These are phyloP conservation scores for Biscogniauxia mediterranea DNA, from an alignment of 2,329 filamentous ascomycete genomes.

Conservation along the genomic window DNA sequence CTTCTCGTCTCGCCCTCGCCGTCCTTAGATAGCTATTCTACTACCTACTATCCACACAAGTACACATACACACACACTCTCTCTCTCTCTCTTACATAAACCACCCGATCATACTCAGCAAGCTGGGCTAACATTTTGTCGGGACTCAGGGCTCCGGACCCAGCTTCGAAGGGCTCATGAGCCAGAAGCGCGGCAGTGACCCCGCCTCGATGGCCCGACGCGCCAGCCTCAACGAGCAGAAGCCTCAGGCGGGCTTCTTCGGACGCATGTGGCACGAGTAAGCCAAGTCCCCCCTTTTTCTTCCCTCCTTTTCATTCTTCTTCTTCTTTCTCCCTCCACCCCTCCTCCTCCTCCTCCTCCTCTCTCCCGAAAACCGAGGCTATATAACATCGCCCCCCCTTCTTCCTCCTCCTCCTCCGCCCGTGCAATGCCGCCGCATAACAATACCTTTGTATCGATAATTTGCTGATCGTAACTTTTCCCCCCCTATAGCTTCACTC, in stretches of 20 bases:
- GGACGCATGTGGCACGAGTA: slow-evolving; percentile 59
- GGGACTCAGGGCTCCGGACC: slow-evolving; percentile 43
- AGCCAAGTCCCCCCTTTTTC: slow-evolving; percentile 22
- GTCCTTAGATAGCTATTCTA: background rate
- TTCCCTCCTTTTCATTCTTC: too few relatives aligned
- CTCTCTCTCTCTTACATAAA: background rate
- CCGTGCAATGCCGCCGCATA: too few relatives aligned
- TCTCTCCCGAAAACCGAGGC: too few relatives aligned
- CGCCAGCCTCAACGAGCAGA: slow-evolving; percentile 55
- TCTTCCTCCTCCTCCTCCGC: background rate
- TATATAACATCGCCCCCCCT: too few relatives aligned
- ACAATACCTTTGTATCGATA: background rate
- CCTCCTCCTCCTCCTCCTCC: too few relatives aligned
- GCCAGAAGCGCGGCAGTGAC: slow-evolving; percentile 48
- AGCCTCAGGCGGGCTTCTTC: slow-evolving; percentile 47
- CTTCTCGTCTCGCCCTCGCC: background rate
- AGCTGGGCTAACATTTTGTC: background rate
- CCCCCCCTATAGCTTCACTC: slow-evolving; percentile 28
- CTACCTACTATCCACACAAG: background rate
- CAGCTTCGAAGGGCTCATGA: slow-evolving; percentile 51
- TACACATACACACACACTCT: slow-evolving; percentile 1
- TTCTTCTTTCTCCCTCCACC: too few relatives aligned
- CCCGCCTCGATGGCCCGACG: slow-evolving; percentile 45
- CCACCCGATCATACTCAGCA: background rate
- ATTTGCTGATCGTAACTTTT: background rate